Percentiles rank a stretch among this genome's conserved stretches.
These are phyloP conservation scores for Fusarium sp. DNA, from an alignment of 2,329 filamentous ascomycete genomes.

Conservation along the genomic window DNA sequence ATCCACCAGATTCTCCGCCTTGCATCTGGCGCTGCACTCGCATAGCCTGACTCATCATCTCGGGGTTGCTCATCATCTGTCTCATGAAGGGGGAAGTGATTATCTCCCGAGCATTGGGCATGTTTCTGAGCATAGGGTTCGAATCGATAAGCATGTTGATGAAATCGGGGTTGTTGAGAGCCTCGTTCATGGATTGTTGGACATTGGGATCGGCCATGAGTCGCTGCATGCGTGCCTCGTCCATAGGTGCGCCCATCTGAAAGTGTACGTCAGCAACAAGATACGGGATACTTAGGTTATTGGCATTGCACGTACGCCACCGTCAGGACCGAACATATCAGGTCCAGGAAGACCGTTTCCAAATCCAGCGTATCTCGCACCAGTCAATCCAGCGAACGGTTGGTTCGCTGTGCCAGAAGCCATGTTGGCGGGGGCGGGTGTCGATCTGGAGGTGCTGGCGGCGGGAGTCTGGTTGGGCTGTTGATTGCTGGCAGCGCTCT, in stretches of 20 bases:
- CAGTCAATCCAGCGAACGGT: constrained; percentile 89
- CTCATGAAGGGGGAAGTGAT: constrained; percentile 90
- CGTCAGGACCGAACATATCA: constrained; percentile 92
- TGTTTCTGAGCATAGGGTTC: constrained; percentile 83
- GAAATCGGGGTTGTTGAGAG: constrained; percentile 93
- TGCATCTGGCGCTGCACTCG: constrained; percentile 82
- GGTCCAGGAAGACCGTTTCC: constrained; percentile 84
- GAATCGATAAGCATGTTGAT: constrained; percentile 94
- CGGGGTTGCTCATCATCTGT: constrained; percentile 92
- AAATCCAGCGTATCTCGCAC: constrained; percentile 93
- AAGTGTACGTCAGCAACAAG: constrained; percentile 25
- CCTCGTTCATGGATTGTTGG: constrained; percentile 90
- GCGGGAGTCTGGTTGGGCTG: constrained; percentile 50
- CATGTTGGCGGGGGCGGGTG: constrained; percentile 77
- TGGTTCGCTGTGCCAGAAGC: constrained; percentile 88
- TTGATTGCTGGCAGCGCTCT: constrained; percentile 91
- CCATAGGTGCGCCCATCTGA: constrained; percentile 90
- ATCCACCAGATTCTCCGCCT: constrained; percentile 68
- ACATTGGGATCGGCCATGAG: constrained; percentile 93
- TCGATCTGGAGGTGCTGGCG: constrained; percentile 57
- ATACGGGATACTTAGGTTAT: not conserved
- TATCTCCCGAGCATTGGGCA: constrained; percentile 84
- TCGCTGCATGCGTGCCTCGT: constrained; percentile 82
- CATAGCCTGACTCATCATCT: constrained; percentile 83
- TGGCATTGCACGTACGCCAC: constrained; percentile 76